Conservation (phyloP, 106 monocot genomes). For the Dendrobium officinale region DNA sequence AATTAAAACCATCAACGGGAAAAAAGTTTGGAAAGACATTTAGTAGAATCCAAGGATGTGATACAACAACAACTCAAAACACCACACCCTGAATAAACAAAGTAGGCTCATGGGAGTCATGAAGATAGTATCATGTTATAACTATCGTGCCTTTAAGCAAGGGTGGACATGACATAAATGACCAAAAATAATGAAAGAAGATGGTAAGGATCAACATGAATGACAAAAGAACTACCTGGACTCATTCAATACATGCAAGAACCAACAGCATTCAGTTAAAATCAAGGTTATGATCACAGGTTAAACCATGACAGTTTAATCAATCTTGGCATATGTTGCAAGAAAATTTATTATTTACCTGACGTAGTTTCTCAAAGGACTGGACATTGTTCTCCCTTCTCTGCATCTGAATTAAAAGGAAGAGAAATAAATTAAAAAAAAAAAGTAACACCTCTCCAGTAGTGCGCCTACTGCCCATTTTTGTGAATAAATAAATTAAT, state of each 20-base stretch:
- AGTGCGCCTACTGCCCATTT: background rate
- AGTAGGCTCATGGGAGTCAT: no score
- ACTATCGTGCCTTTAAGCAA: no score
- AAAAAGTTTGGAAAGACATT: background rate
- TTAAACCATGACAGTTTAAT: background rate
- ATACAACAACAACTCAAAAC: no score
- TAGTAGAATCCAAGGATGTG: background rate
- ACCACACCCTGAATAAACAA: no score
- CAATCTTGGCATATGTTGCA: background rate
- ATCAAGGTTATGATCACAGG: background rate
- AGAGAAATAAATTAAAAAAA: background rate
- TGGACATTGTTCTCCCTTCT: conserved; percentile 95
- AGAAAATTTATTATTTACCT: conserved; percentile 35
- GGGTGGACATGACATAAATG: no score
- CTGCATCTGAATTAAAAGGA: conserved; percentile 56
- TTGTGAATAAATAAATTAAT: background rate
- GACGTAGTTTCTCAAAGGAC: conserved; percentile 90
- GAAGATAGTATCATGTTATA: no score
- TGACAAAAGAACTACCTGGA: background rate
- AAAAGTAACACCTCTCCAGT: background rate
- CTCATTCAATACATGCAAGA: background rate
- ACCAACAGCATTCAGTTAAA: background rate
- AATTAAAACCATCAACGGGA: background rate
- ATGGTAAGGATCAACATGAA: no score
- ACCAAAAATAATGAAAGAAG: no score